phyloP scores from a whole-genome alignment of 2,329 filamentous ascomycete genomes.

The Ascochyta clinopodiicola region DNA sequence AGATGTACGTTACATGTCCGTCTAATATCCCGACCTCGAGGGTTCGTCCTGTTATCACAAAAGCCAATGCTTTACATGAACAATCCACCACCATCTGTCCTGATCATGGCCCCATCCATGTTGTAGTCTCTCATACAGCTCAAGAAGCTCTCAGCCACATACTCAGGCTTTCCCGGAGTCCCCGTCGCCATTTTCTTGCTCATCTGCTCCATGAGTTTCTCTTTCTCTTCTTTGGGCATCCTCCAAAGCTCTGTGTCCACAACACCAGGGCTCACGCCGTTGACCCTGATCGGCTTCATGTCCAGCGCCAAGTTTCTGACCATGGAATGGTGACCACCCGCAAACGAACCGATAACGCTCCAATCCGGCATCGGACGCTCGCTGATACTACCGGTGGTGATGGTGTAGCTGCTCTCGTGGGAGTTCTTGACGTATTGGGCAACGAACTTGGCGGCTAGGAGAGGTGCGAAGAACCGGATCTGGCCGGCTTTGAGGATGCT shows the following conservation, averaged over 20 bases:
- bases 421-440: constrained; percentile 53
- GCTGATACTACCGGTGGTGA: constrained; percentile 62
- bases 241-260: constrained; percentile 55
- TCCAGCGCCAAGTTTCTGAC: constrained; percentile 66
- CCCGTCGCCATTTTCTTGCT: constrained; percentile 36
- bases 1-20: too few species aligned
- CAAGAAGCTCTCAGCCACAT: constrained; percentile 55
- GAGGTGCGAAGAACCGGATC: constrained; percentile 59
- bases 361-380: constrained; percentile 61
- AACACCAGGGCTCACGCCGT: constrained; percentile 64
- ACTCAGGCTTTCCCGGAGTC: constrained; percentile 34
- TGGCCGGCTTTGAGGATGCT: constrained; percentile 53
- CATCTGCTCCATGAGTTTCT: constrained; percentile 27
- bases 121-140: constrained; percentile 57
- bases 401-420: constrained; percentile 57
- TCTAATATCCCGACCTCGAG: too few species aligned
- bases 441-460: constrained; percentile 61
- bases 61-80: constrained; percentile 18
- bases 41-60: too few species aligned
- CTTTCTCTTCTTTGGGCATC: constrained; percentile 36
- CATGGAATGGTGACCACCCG: constrained; percentile 61
- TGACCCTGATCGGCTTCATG: constrained; percentile 68
- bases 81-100: constrained; percentile 51
- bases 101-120: constrained; percentile 53
- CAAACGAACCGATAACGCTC: constrained; percentile 57